Evolutionary conservation across 257 asterid genomes (phyloP).

Genomic region (Echium plantagineum): DNA sequence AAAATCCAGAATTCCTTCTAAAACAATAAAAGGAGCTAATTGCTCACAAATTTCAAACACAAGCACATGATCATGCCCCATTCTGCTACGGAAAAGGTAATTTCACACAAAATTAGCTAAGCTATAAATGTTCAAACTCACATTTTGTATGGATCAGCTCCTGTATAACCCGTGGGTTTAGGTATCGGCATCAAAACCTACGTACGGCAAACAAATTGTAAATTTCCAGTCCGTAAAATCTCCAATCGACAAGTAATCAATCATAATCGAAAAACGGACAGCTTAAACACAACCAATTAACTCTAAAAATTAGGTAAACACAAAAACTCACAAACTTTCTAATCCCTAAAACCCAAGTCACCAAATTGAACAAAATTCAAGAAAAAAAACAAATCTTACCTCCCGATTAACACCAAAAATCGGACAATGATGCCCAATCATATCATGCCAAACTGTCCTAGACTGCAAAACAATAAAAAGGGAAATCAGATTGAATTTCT

Average conservation of each 20-base stretch:
- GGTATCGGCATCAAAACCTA: slow-evolving; percentile 86
- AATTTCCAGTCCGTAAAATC: slow-evolving; percentile 4
- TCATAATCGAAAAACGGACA: background rate
- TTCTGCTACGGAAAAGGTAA: too few species aligned
- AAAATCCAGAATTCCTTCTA: background rate
- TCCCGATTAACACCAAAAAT: slow-evolving; percentile 87
- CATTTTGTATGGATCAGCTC: slow-evolving; percentile 95
- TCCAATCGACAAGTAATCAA: background rate
- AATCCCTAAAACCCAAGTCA: background rate
- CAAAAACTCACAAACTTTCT: too few species aligned
- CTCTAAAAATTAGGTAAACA: slow-evolving; percentile 52
- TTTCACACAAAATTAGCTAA: background rate
- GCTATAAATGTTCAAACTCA: slow-evolving; percentile 24
- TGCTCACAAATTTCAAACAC: too few species aligned
- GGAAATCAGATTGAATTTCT: too few species aligned
- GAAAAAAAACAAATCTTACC: slow-evolving; percentile 25
- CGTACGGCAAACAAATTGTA: slow-evolving; percentile 2
- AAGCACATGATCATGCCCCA: too few species aligned
- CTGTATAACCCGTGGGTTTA: slow-evolving; percentile 82
- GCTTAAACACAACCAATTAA: slow-evolving; percentile 19
- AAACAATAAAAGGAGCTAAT: background rate
- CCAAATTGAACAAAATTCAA: background rate
- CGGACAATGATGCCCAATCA: slow-evolving; percentile 94
- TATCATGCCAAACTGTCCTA: slow-evolving; percentile 91
- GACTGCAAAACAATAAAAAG: slow-evolving; percentile 29